Evolutionary conservation across 2,329 filamentous ascomycete genomes (phyloP).

Genomic region (Penicillium sp.): DNA sequence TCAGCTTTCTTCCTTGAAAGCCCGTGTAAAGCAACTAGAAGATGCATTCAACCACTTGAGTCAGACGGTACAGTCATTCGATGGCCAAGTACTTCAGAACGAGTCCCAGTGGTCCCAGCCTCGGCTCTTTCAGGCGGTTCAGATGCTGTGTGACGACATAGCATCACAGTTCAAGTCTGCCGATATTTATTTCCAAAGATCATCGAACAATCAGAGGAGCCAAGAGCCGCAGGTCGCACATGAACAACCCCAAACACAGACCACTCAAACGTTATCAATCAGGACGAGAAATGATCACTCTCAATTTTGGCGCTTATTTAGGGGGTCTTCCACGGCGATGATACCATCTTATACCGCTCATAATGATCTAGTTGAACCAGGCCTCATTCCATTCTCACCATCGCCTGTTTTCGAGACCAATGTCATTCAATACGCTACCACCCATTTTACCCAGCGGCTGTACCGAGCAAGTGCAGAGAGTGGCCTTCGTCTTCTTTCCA

Average conservation of each 20-base stretch:
- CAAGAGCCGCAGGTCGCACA: background rate
- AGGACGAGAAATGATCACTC: background rate
- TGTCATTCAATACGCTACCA: conserved; percentile 13
- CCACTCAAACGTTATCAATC: background rate
- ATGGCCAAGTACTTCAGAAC: background rate
- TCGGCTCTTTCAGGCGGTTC: conserved; percentile 4
- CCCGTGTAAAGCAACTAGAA: conserved; percentile 12
- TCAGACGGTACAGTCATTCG: conserved; percentile 8
- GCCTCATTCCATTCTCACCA: background rate
- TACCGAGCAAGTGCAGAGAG: conserved; percentile 13
- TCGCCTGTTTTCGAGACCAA: background rate
- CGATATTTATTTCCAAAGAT: background rate
- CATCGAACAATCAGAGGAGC: background rate
- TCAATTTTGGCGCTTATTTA: conserved; percentile 3
- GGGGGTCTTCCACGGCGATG: background rate
- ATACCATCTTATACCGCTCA: conserved; percentile 1
- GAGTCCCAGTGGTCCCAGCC: conserved; percentile 2
- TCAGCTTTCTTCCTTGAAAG: conserved; percentile 10
- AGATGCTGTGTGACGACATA: conserved; percentile 10
- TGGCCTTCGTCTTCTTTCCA: conserved; percentile 11
- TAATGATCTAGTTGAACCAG: background rate
- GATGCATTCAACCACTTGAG: conserved; percentile 3
- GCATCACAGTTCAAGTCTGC: conserved; percentile 1
- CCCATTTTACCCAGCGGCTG: conserved; percentile 15
- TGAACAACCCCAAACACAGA: background rate